A percentile compares a stretch with the other conserved stretches of the same genome.
These are phyloP conservation scores for Venturia pyrina DNA, from an alignment of 2,329 filamentous ascomycete species.

Conservation along the genomic window DNA sequence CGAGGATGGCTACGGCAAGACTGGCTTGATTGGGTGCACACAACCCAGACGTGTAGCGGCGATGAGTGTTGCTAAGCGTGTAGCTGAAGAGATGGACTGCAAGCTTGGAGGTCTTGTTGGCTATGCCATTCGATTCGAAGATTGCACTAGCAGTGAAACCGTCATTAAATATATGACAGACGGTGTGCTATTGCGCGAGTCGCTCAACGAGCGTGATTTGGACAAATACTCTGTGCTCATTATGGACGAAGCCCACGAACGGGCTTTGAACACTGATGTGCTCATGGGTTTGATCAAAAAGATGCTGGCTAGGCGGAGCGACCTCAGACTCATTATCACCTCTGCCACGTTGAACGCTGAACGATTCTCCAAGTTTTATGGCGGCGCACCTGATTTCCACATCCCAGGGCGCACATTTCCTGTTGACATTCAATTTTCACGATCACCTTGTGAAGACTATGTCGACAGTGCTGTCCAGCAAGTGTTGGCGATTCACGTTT, in stretches of 20 bases:
- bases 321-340: conserved; percentile 93
- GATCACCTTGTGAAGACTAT: conserved; percentile 93
- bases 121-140: conserved; percentile 96
- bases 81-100: conserved; percentile 97
- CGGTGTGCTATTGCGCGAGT: conserved; percentile 86
- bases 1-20: conserved; percentile 84
- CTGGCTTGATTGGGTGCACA: conserved; percentile 90
- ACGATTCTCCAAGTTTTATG: conserved; percentile 90
- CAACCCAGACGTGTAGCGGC: conserved; percentile 93
- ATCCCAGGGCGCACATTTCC: conserved; percentile 96
- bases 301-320: conserved; percentile 76
- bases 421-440: conserved; percentile 90
- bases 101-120: conserved; percentile 79
- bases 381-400: conserved; percentile 89
- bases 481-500: conserved; percentile 90
- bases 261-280: conserved; percentile 92
- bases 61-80: conserved; percentile 98
- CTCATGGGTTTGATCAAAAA: conserved; percentile 98
- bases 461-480: conserved; percentile 96
- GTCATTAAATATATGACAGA: conserved; percentile 99
- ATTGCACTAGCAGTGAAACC: conserved; percentile 92
- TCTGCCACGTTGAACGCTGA: conserved; percentile 98
- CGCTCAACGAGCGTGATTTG: conserved; percentile 80
- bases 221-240: conserved; percentile 97
- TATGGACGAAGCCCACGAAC: conserved; percentile 98